Evolutionary conservation across 73 alveolate genomes (phyloP).

Genomic region (Paramecium pentaurelia): DNA sequence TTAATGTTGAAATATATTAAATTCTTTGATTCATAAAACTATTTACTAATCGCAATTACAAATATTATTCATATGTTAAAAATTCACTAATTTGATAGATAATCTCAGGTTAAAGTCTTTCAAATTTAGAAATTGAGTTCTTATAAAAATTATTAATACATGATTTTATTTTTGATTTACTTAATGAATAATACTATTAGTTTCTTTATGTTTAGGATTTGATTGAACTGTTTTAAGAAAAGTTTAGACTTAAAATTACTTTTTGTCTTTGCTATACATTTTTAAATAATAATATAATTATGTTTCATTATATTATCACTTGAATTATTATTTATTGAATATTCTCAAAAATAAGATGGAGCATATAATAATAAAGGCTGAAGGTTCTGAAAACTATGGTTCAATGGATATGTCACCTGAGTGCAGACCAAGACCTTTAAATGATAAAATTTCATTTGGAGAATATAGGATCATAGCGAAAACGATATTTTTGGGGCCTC

Average conservation of each 20-base stretch:
- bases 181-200: too few relatives aligned
- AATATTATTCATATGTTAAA: background rate
- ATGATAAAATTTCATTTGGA: background rate
- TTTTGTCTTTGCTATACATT: background rate
- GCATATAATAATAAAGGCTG: background rate
- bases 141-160: background rate
- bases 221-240: too few relatives aligned
- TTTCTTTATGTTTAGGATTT: background rate
- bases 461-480: background rate
- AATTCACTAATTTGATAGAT: background rate
- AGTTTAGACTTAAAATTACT: too few relatives aligned
- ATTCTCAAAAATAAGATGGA: background rate
- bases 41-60: background rate
- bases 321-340: background rate
- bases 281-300: background rate
- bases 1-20: background rate
- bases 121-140: background rate
- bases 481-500: background rate
- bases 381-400: background rate
- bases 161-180: too few relatives aligned
- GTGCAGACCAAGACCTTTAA: background rate
- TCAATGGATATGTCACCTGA: constrained; percentile 22
- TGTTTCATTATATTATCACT: background rate
- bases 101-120: background rate
- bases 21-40: background rate